Conservation (phyloP, 192 early-diverging fungal species). For the Podila horticola region DNA sequence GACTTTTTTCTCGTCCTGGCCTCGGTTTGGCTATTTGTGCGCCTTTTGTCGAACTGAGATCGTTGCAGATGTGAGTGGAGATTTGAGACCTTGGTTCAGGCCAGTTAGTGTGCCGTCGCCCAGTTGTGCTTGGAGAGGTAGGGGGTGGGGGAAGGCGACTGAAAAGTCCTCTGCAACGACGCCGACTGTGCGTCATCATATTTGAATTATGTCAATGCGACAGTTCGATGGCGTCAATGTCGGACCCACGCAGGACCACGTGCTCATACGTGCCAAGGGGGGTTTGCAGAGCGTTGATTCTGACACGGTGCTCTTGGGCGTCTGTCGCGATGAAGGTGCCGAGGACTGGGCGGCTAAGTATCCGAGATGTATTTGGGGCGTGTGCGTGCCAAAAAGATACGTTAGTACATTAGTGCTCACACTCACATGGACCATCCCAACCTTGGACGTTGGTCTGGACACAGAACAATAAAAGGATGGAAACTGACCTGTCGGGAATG, state of each 20-base stretch:
- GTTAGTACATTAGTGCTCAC: background rate
- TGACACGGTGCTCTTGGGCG: conserved; percentile 58
- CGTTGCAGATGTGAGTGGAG: no score
- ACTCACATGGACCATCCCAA: no score
- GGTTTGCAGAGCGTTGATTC: conserved; percentile 57
- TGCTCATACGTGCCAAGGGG: conserved; percentile 61
- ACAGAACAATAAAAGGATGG: no score
- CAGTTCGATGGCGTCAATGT: conserved; percentile 54
- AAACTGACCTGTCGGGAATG: conserved; percentile 53
- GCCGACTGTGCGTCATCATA: no score
- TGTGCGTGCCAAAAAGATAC: background rate
- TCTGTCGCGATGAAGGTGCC: conserved; percentile 60
- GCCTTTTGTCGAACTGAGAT: no score
- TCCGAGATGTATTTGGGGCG: background rate
- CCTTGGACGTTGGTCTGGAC: background rate
- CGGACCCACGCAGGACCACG: conserved; percentile 61
- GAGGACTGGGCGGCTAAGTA: conserved; percentile 43
- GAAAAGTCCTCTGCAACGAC: no score
- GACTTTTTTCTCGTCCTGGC: no score
- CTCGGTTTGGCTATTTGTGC: no score
- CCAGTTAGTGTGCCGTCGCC: no score
- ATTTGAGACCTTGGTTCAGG: no score
- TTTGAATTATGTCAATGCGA: background rate
- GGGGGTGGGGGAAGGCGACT: no score
- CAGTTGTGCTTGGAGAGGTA: no score